Conservation (phyloP, 768 basidiomycete genomes). For the Trametes maxima region DNA sequence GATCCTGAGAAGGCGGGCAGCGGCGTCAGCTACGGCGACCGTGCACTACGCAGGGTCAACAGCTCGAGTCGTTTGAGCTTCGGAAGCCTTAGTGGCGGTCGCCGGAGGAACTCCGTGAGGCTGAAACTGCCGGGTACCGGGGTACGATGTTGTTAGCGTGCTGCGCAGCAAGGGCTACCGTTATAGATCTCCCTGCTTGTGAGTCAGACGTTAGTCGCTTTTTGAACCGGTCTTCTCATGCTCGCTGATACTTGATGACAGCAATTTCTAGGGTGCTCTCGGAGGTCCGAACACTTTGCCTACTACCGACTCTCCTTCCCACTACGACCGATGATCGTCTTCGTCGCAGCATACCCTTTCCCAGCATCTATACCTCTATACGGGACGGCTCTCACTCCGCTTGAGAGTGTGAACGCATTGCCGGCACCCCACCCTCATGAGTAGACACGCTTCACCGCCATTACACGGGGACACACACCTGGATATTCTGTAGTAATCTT, state of each 20-base stretch:
- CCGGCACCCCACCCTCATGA: conserved; percentile 1
- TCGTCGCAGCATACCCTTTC: conserved; percentile 20
- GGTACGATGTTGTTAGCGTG: conserved; percentile 61
- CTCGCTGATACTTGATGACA: not conserved
- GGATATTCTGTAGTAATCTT: conserved; percentile 23
- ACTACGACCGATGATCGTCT: conserved; percentile 15
- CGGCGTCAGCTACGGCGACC: conserved; percentile 95
- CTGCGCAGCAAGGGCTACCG: not conserved
- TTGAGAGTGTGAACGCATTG: conserved; percentile 17
- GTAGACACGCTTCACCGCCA: conserved; percentile 14
- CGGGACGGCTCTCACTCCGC: conserved; percentile 20
- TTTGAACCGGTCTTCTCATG: conserved; percentile 7
- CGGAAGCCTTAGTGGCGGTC: conserved; percentile 74
- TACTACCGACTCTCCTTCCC: conserved; percentile 8
- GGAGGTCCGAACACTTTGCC: not conserved
- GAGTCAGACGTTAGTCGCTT: conserved; percentile 8
- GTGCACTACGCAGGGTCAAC: conserved; percentile 87
- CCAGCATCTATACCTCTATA: conserved; percentile 22
- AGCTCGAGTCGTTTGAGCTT: conserved; percentile 89
- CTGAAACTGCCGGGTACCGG: conserved; percentile 59
- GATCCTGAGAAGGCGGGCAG: conserved; percentile 95
- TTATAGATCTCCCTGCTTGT: conserved; percentile 10
- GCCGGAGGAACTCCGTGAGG: conserved; percentile 58
- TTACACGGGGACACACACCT: conserved; percentile 11
- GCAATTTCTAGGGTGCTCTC: not conserved